These are phyloP conservation scores for Xylaria curta DNA, from an alignment of 495 filamentous ascomycete species.

Conservation along the genomic window DNA sequence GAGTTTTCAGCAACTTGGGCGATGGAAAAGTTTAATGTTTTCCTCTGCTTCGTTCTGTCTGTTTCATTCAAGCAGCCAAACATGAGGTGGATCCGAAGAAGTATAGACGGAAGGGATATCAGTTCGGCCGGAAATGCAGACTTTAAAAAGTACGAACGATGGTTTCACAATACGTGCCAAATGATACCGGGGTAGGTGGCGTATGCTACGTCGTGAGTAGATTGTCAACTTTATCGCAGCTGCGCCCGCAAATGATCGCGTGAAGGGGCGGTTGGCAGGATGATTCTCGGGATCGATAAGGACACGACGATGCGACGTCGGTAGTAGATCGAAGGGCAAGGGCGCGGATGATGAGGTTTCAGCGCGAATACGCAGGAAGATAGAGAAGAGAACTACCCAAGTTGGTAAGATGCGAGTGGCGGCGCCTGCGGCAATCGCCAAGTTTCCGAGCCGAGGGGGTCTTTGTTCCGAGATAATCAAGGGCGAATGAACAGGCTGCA, in stretches of 20 bases:
- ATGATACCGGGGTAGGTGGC: background rate
- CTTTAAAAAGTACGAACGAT: background rate
- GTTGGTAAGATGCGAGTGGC: slow-evolving; percentile 3
- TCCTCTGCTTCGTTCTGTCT: background rate
- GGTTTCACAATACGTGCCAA: background rate
- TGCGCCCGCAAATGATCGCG: background rate
- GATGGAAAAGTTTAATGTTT: background rate
- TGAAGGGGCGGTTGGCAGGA: background rate
- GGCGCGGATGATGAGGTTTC: background rate
- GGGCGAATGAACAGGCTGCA: background rate
- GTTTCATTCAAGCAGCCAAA: background rate
- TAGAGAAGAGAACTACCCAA: background rate
- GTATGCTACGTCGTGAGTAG: background rate
- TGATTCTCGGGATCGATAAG: background rate
- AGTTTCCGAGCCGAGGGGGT: background rate
- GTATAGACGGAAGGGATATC: background rate
- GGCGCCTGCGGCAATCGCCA: background rate
- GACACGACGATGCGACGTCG: background rate
- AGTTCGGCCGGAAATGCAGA: background rate
- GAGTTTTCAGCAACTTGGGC: background rate
- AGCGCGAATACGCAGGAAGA: background rate
- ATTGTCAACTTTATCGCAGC: slow-evolving; percentile 1
- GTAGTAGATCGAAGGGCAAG: slow-evolving; percentile 1
- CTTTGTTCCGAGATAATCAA: slow-evolving; percentile 17
- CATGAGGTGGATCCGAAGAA: background rate